Percentiles rank a stretch among this genome's conserved stretches.
Evolutionary conservation across 352 stramenopile genomes (phyloP).

Genomic region (Phytophthora europaea): DNA sequence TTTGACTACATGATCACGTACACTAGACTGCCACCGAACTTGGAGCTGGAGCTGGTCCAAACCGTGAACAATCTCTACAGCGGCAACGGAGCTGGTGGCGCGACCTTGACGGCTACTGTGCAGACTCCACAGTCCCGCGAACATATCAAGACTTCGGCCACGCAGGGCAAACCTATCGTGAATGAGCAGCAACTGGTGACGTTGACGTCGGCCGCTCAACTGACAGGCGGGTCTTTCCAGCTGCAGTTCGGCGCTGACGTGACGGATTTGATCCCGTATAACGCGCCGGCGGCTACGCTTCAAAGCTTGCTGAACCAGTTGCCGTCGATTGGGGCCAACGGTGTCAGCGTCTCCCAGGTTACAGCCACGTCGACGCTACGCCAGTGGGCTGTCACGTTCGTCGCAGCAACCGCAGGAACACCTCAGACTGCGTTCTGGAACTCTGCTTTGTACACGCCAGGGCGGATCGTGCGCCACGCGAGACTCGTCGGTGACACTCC

Average conservation of each 20-base stretch:
- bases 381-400: slow-evolving; percentile 77
- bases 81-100: slow-evolving; percentile 53
- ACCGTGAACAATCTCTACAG: slow-evolving; percentile 77
- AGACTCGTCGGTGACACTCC: slow-evolving; percentile 69
- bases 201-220: slow-evolving; percentile 45
- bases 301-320: slow-evolving; percentile 81
- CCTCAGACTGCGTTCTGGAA: slow-evolving; percentile 79
- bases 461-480: slow-evolving; percentile 53
- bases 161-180: slow-evolving; percentile 57
- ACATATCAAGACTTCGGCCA: slow-evolving; percentile 79
- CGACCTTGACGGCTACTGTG: slow-evolving; percentile 35
- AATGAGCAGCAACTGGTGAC: slow-evolving; percentile 83
- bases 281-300: slow-evolving; percentile 68
- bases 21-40: slow-evolving; percentile 45
- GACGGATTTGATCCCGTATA: slow-evolving; percentile 72
- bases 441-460: slow-evolving; percentile 60
- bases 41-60: slow-evolving; percentile 48
- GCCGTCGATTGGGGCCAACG: slow-evolving; percentile 52
- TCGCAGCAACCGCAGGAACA: slow-evolving; percentile 47
- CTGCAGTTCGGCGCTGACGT: slow-evolving; percentile 75
- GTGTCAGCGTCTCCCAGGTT: slow-evolving; percentile 47
- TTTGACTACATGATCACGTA: slow-evolving; percentile 86
- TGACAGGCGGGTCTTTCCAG: slow-evolving; percentile 70
- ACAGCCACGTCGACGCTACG: slow-evolving; percentile 21
- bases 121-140: slow-evolving; percentile 53